These are phyloP conservation scores for Ophiosphaerella korrae DNA, from an alignment of 2,329 filamentous ascomycete species.

Conservation along the genomic window DNA sequence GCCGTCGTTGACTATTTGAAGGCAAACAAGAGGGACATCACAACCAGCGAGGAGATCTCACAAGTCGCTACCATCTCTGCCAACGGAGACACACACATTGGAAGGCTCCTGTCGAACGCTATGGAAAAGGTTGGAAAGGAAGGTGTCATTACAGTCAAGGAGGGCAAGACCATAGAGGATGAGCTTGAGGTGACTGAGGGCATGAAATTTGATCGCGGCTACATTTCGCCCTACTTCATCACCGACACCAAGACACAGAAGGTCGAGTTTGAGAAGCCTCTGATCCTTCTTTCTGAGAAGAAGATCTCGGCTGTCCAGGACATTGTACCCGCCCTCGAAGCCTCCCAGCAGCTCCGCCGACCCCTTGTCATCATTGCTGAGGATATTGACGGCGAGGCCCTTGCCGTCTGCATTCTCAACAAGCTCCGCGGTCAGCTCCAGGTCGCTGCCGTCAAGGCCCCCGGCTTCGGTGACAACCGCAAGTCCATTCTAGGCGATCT, in stretches of 20 bases:
- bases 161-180: constrained; percentile 97
- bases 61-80: constrained; percentile 98
- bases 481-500: constrained; percentile 99
- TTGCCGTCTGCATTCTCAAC: constrained; percentile 99
- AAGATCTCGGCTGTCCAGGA: constrained; percentile 99
- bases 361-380: constrained; percentile 98
- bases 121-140: constrained; percentile 99
- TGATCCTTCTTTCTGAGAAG: constrained; percentile 99
- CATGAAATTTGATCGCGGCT: constrained; percentile 99
- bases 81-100: constrained; percentile 95
- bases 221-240: constrained; percentile 99
- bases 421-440: constrained; percentile 99
- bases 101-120: constrained; percentile 92
- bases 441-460: constrained; percentile 97
- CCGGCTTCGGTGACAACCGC: constrained; percentile 99
- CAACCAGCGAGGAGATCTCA: constrained; percentile 93
- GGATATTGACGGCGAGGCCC: constrained; percentile 97
- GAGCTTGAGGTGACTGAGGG: constrained; percentile 99
- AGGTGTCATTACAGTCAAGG: constrained; percentile 99
- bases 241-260: constrained; percentile 98
- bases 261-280: constrained; percentile 99
- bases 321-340: constrained; percentile 97
- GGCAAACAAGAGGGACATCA: constrained; percentile 97
- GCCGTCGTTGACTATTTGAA: constrained; percentile 93
- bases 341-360: constrained; percentile 91